Conservation (phyloP, 768 basidiomycete species). For the Auricularia sp. region DNA sequence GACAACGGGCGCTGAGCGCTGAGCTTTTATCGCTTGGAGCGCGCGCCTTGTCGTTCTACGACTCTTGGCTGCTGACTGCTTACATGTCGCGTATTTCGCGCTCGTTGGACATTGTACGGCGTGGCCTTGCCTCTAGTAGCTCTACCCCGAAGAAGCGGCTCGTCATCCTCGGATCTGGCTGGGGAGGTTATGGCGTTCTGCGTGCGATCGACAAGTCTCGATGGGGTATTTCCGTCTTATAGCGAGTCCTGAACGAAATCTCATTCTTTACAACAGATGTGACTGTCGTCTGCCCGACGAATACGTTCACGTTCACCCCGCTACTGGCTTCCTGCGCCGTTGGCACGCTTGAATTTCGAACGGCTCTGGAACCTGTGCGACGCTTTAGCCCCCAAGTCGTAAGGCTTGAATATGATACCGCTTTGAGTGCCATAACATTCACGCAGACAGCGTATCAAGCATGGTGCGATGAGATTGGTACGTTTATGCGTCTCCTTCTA, state of each 20-base stretch:
- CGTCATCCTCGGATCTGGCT: conserved; percentile 65
- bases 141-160: conserved; percentile 29
- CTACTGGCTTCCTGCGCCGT: conserved; percentile 63
- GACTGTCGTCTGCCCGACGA: conserved; percentile 53
- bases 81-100: neutral
- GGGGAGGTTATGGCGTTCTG: conserved; percentile 68
- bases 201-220: conserved; percentile 57
- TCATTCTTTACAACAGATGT: conserved; percentile 35
- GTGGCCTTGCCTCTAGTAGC: neutral
- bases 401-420: conserved; percentile 12
- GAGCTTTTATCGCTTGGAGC: no score
- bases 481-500: conserved; percentile 4
- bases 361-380: conserved; percentile 70
- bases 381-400: conserved; percentile 36
- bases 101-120: neutral
- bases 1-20: no score
- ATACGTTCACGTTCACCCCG: conserved; percentile 51
- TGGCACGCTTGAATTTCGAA: conserved; percentile 75
- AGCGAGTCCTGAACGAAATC: neutral
- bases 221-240: conserved; percentile 40
- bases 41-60: no score
- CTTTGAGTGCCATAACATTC: neutral
- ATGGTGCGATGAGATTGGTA: conserved; percentile 67
- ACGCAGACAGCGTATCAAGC: conserved; percentile 54
- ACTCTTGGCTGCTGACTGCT: no score